A percentile compares a stretch with the other conserved stretches of the same genome.
Evolutionary conservation across 2,329 filamentous ascomycete genomes (phyloP).

Genomic region (Fusarium illudens): DNA sequence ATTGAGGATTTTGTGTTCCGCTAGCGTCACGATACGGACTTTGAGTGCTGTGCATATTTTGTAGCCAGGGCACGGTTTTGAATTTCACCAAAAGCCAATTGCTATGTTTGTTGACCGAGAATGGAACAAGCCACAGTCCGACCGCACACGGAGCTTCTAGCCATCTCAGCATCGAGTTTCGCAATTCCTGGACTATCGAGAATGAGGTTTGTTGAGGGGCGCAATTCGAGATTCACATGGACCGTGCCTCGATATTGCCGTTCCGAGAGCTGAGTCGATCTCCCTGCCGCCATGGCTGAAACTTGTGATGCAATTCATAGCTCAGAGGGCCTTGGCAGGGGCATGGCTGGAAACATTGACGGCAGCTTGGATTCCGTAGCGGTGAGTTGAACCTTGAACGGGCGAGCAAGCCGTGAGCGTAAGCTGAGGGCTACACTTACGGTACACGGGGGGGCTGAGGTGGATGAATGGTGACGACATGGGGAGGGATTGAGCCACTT

Average conservation of each 20-base stretch:
- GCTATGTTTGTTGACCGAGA: constrained; percentile 1
- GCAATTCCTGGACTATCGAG: constrained; percentile 5
- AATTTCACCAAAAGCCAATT: constrained; percentile 4
- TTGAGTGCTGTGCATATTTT: constrained; percentile 15
- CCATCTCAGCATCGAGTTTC: background rate
- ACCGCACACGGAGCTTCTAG: constrained; percentile 11
- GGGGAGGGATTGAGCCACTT: constrained; percentile 17
- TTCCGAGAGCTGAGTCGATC: background rate
- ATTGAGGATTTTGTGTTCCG: constrained; percentile 7
- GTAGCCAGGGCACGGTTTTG: background rate
- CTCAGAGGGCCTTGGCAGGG: constrained; percentile 36
- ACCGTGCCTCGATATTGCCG: background rate
- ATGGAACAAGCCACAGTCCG: constrained; percentile 28
- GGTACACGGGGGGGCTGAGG: constrained; percentile 4
- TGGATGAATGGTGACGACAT: constrained; percentile 37
- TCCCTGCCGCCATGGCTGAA: constrained; percentile 21
- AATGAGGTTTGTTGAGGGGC: background rate
- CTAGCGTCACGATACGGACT: constrained; percentile 22
- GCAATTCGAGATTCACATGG: constrained; percentile 5
- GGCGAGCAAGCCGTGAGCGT: background rate
- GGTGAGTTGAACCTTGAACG: constrained; percentile 4
- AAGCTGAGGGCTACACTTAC: background rate
- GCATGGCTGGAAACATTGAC: constrained; percentile 27
- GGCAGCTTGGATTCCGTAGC: background rate
- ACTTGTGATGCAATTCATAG: constrained; percentile 31